Base-by-base conservation (phyloP, 2,329 filamentous ascomycete species). In the Claviceps monticola region DNA sequence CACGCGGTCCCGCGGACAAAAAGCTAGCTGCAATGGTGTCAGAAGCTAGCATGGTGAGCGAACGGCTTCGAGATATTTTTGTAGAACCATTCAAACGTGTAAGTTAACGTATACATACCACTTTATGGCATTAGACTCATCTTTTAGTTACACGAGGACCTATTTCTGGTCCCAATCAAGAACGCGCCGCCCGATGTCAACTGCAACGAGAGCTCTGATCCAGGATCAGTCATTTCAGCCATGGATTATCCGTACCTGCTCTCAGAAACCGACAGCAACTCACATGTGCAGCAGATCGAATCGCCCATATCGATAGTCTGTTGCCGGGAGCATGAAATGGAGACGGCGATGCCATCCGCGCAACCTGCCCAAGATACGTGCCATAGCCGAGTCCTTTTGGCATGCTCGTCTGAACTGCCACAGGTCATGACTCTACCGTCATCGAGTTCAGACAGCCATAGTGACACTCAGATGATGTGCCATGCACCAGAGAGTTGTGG, bases 81-180 rank as follows among this genome's bases (percentile, higher is more conserved):
- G 19, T 6, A 14, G 16, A 46, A 9, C n/a, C 44, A 21, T 13
- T 17, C 2, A 21, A 17, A 46, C 16, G 8, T 43, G 53, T 55
- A 42, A 46, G 53, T 49, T 23, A n/a, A 41, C 9, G 44, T 34
- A 36, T 5, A 34, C 11, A 19, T 6, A 7, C 4, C 9, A 13
- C 5, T 4, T 46, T 9, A 19, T 34, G 17, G 16, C 13, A 5
- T 34, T 29, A n/a, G 41, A 9, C 51, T 53, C 19, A 53, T 34
- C 21, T 14, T 21, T 41, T 23, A 53, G 44, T 46, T 52, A 11
- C 37, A 46, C 6, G 51, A 55, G 41, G 51, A 53, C 19, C 16
- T 53, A 1, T 46, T 48, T 19, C 48, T 51, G 42, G 23, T 51
- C 14, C 26, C 34, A 11, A 5, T 47, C 6, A 11, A n/a, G 2